Percentiles rank a stretch among this genome's conserved stretches.
Evolutionary conservation across 2,329 filamentous ascomycete species (phyloP).

Genomic region (Hysterium pulicare): DNA sequence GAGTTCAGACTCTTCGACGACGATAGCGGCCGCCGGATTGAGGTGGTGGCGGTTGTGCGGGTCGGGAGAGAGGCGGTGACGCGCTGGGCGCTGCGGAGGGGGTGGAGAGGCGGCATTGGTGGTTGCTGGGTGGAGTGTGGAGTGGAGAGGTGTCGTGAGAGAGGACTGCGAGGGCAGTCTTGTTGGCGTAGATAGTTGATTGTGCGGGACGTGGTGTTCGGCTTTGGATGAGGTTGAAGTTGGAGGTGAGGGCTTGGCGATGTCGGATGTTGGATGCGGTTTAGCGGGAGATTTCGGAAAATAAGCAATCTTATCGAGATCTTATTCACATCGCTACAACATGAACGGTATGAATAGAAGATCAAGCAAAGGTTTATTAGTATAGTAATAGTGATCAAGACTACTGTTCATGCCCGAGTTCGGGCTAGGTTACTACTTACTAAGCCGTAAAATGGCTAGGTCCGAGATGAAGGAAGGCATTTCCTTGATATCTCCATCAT

Average conservation of each 20-base stretch:
- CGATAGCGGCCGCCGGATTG: conserved; percentile 18
- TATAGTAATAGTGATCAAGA: too few relatives aligned
- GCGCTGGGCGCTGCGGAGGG: conserved; percentile 13
- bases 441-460: too few relatives aligned
- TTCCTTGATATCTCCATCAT: too few relatives aligned
- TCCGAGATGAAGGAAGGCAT: too few relatives aligned
- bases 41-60: conserved; percentile 16
- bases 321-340: too few relatives aligned
- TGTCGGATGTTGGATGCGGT: neutral
- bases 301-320: neutral
- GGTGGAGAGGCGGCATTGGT: conserved; percentile 22
- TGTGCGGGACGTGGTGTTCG: conserved; percentile 1
- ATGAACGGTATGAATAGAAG: too few relatives aligned
- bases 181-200: conserved; percentile 2
- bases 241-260: conserved; percentile 1
- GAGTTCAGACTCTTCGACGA: conserved; percentile 12
- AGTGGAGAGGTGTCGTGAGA: neutral
- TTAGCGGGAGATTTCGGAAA: neutral
- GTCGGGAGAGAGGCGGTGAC: conserved; percentile 18
- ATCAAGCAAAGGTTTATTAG: too few relatives aligned
- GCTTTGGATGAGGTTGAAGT: neutral
- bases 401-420: too few relatives aligned
- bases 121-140: conserved; percentile 4
- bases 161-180: neutral
- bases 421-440: too few relatives aligned